These are phyloP conservation scores for Fusarium aywerte DNA, from an alignment of 2,329 filamentous ascomycete species.

Conservation along the genomic window DNA sequence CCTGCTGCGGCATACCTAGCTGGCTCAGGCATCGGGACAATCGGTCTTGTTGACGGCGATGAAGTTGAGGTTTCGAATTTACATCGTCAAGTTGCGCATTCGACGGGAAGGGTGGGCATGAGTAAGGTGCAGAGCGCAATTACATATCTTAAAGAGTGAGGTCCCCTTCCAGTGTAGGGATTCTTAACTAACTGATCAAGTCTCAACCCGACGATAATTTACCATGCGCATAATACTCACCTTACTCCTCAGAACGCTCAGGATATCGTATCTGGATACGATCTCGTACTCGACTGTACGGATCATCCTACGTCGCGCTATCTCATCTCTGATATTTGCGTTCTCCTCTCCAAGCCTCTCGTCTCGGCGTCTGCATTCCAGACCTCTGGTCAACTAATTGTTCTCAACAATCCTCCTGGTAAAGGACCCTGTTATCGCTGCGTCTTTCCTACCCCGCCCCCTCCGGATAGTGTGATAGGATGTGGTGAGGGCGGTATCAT, in stretches of 20 bases:
- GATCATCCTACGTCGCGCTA: slow-evolving; percentile 94
- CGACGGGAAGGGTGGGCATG: slow-evolving; percentile 74
- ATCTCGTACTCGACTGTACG: slow-evolving; percentile 92
- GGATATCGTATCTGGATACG: slow-evolving; percentile 74
- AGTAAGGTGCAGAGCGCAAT: slow-evolving; percentile 84
- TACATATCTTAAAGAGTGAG: slow-evolving; percentile 65
- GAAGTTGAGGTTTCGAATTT: slow-evolving; percentile 89
- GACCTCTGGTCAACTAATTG: slow-evolving; percentile 88
- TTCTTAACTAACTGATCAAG: slow-evolving; percentile 52
- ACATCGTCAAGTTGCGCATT: slow-evolving; percentile 89
- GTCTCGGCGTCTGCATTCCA: slow-evolving; percentile 91
- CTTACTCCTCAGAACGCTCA: slow-evolving; percentile 76
- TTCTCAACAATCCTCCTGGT: slow-evolving; percentile 85
- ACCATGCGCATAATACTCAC: slow-evolving; percentile 70
- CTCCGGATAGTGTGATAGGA: slow-evolving; percentile 81
- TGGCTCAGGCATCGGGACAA: slow-evolving; percentile 83
- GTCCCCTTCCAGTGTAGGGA: not conserved
- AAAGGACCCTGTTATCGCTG: slow-evolving; percentile 90
- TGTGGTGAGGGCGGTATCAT: slow-evolving; percentile 95
- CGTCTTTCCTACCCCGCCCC: slow-evolving; percentile 88
- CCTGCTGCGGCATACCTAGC: slow-evolving; percentile 93
- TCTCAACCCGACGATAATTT: slow-evolving; percentile 77
- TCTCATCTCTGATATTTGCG: slow-evolving; percentile 89
- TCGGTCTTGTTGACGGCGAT: slow-evolving; percentile 91
- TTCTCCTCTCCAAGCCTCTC: slow-evolving; percentile 80